Evolutionary conservation across 805 yeast species (phyloP), one percentile per base, ranked within the genome.

Genomic region (Kodamaea leandrae): DNA sequence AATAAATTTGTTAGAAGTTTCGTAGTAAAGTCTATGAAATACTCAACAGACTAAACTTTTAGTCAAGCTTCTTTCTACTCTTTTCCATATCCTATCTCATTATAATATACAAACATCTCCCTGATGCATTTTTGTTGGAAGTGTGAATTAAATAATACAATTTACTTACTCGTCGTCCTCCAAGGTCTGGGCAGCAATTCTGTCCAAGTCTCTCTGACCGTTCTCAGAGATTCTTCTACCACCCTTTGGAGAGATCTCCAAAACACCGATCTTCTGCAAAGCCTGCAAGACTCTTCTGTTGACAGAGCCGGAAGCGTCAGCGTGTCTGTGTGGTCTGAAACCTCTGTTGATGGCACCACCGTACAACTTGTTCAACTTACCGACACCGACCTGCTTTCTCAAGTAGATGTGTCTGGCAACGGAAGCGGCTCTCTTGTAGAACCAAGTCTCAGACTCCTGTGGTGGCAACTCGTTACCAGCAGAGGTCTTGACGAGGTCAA

Each of bases 141-240:
- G 33, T 17, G 21, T 30, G 21, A 26, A 32, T 39, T 46, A 43
- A 43, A 48, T 47, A 41, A 30, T 18, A 30, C 21, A 17, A 30
- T 17, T 14, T 12, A 47, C 42, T 49, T 47, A 48, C 52, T 86
- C 95, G 66, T 86, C 93, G 69, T 81, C 82, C 78, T 89, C 96
- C 74, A 86, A 82, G 72, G 96, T 88, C 80, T 89, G 96, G 73
- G 96, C 96, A 70, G 98, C 98, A 74, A 91, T 91, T 84, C 99
- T 97, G 81, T 93, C 99, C 80, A 93, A 86, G 80, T 93, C 99
- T 87, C 99, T 90, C 81, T 91, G 98, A 73, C 99, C 99, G 78
- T 89, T 86, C 72, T 88, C 96, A 54, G 97, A 85, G 83, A 93
- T 88, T 77, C 90, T 88, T 84, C 99, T 93, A 76, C 99, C 99